Evolutionary conservation across 169 alveolate genomes (phyloP), one percentile per base, ranked within the genome.

Genomic region (Plasmodium vivax): DNA sequence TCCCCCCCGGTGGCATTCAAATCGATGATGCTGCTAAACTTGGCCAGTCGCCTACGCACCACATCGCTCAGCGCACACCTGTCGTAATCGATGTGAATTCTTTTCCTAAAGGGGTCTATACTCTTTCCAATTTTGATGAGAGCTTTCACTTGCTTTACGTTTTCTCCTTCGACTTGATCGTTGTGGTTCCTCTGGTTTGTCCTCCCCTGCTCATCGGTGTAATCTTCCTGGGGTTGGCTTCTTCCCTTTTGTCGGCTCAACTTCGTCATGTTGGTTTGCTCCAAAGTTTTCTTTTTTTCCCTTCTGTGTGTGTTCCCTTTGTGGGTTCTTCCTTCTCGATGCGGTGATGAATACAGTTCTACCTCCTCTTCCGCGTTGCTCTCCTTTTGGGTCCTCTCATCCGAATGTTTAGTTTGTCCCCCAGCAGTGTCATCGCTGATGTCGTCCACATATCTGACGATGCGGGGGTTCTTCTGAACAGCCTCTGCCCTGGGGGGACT

Each of bases 91-190:
- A 9, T 68, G 16, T 68, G 77, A 30, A 85, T 75, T 38, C 51
- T 56, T 43, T 27, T 85, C 51, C 87, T 43, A 45, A 85, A 85
- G 41, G 47, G 62, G 68, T 85, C 93, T 12, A 85, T 19, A n/a
- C 83, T 36, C 5, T 85, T 54, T 0, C 77, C 73, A 2, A 85
- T 77, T 77, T 77, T 75, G 36, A 85, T 27, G 9, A 54, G 9
- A 14, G 19, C 45, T 23, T 62, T 73, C 9, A 38, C 19, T 14
- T 58, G 30, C 1, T 19, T 34, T 23, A 27, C 0, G 32, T 68
- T 19, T 0, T 68, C 34, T 68, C 38, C 77, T 10, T 75, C 47
- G 58, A 75, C 45, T 75, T 81, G n/a, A 51, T 14, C 62, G 62
- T 1, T 51, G 54, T 45, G n/a, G 10, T 12, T 81, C 1, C 75